Percentiles rank a stretch among this genome's conserved stretches.
Conservation (phyloP, 2,329 filamentous ascomycete species). For the Arthrobotrys musiformis region DNA sequence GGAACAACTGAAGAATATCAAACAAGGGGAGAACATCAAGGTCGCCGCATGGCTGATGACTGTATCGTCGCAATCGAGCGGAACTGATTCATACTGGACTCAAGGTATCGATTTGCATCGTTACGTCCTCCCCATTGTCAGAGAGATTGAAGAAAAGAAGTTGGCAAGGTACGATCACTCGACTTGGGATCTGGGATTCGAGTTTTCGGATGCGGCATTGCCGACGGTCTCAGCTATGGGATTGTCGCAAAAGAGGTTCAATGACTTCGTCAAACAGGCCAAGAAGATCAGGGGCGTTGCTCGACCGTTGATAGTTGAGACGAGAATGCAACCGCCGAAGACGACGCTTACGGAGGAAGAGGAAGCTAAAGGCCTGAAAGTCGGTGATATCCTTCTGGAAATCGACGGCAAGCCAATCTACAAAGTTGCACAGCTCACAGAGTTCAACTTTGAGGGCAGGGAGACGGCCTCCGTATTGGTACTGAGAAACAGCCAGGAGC, state of each 20-base stretch:
- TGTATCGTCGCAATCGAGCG: slow-evolving; percentile 59
- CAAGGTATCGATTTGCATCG: slow-evolving; percentile 59
- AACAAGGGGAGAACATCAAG: slow-evolving; percentile 56
- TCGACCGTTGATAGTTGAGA: slow-evolving; percentile 59
- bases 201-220: slow-evolving; percentile 59
- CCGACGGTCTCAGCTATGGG: slow-evolving; percentile 59
- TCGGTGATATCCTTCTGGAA: slow-evolving; percentile 59
- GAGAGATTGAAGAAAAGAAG: slow-evolving; percentile 56
- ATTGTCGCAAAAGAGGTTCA: slow-evolving; percentile 58
- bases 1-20: slow-evolving; percentile 55
- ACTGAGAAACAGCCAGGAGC: slow-evolving; percentile 58
- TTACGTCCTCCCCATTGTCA: slow-evolving; percentile 59
- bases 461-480: slow-evolving; percentile 59
- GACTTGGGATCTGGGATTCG: slow-evolving; percentile 58
- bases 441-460: slow-evolving; percentile 57
- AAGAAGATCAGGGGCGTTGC: slow-evolving; percentile 59
- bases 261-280: slow-evolving; percentile 59
- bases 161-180: slow-evolving; percentile 47
- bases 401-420: slow-evolving; percentile 59
- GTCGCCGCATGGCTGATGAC: slow-evolving; percentile 60
- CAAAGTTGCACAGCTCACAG: slow-evolving; percentile 58
- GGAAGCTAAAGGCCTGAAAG: slow-evolving; percentile 57
- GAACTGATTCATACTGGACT: slow-evolving; percentile 60
- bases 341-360: slow-evolving; percentile 52
- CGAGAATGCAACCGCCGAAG: slow-evolving; percentile 57